Conservation (phyloP, 1,284 basidiomycete genomes). For the Schizophyllum commune region DNA sequence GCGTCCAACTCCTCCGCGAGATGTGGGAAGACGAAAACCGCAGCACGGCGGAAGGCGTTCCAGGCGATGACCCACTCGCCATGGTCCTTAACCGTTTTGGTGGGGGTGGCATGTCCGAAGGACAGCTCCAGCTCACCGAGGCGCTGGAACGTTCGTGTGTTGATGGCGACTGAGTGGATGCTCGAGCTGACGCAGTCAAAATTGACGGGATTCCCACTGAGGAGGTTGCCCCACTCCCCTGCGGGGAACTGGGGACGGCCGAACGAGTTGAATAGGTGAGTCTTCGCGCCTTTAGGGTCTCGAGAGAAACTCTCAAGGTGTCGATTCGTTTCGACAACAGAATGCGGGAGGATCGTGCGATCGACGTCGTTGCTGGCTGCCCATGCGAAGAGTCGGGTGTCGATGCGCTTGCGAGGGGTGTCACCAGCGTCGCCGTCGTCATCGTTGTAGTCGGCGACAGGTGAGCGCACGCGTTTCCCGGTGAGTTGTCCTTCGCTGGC, state of each 20-base stretch:
- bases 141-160: slow-evolving; percentile 10
- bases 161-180: slow-evolving; percentile 12
- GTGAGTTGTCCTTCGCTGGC: background rate
- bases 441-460: background rate
- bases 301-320: background rate
- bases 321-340: background rate
- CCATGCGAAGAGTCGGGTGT: background rate
- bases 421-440: background rate
- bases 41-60: slow-evolving; percentile 12
- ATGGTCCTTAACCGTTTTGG: slow-evolving; percentile 13
- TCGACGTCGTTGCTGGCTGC: background rate
- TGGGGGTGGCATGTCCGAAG: slow-evolving; percentile 10
- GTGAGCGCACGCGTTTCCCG: background rate
- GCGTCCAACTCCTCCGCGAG: slow-evolving; percentile 15
- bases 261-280: slow-evolving; percentile 3
- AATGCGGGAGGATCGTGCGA: background rate
- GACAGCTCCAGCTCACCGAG: slow-evolving; percentile 15
- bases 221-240: slow-evolving; percentile 11
- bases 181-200: slow-evolving; percentile 18
- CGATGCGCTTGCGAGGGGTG: background rate
- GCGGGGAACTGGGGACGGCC: slow-evolving; percentile 10
- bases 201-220: slow-evolving; percentile 11
- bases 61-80: slow-evolving; percentile 24
- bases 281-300: background rate
- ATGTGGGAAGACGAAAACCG: slow-evolving; percentile 20